Conservation (phyloP, 768 basidiomycete species). For the Tylopilus vinaceipallidus region DNA sequence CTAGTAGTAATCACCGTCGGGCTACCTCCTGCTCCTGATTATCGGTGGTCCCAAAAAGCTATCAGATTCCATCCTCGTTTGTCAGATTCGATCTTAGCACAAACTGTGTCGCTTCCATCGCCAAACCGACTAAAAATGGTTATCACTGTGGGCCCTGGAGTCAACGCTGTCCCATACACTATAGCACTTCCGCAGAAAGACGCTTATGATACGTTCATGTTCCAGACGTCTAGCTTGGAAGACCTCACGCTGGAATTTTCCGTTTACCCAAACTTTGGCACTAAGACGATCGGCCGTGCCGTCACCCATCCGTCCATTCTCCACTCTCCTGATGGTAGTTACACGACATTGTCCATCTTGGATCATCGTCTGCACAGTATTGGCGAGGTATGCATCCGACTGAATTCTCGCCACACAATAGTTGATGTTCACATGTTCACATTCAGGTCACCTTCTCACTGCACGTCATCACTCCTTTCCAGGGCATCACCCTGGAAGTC, state of each 20-base stretch:
- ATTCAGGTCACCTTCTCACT: conserved; percentile 83
- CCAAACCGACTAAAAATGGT: conserved; percentile 87
- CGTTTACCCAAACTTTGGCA: conserved; percentile 95
- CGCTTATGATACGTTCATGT: conserved; percentile 70
- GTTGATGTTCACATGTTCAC: conserved; percentile 7
- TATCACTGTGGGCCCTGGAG: conserved; percentile 84
- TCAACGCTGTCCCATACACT: conserved; percentile 85
- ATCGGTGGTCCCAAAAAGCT: conserved; percentile 38
- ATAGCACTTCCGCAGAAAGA: conserved; percentile 82
- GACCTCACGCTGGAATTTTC: conserved; percentile 86
- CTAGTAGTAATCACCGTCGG: conserved; percentile 88
- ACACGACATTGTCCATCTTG: conserved; percentile 73
- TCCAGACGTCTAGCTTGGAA: conserved; percentile 78
- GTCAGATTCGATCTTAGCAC: conserved; percentile 64
- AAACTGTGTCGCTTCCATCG: conserved; percentile 65
- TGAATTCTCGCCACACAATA: background rate
- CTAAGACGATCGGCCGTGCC: conserved; percentile 92
- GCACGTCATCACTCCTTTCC: conserved; percentile 84
- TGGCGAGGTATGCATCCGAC: conserved; percentile 65
- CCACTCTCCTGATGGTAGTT: conserved; percentile 49
- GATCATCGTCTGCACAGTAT: conserved; percentile 93
- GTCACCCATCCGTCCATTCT: conserved; percentile 81
- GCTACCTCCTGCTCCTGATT: conserved; percentile 37
- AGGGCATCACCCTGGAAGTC: conserved; percentile 88
- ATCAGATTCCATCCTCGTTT: conserved; percentile 75